Conservation (phyloP, 257 asterid genomes). For the Solanum peruvianum region DNA sequence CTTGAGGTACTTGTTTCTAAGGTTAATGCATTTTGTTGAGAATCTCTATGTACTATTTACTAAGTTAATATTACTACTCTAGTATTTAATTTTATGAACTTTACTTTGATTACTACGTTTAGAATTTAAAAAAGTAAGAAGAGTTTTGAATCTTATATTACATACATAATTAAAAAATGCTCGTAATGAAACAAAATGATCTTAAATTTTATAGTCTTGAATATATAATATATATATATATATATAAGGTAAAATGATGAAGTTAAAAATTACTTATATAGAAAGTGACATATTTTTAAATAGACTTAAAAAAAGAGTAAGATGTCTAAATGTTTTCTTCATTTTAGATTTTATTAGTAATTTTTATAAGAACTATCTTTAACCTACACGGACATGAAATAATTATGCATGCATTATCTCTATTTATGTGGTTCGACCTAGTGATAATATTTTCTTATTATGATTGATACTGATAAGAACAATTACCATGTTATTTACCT, state of each 20-base stretch:
- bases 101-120: background rate
- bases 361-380: background rate
- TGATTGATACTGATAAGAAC: background rate
- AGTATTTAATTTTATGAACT: background rate
- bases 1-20: constrained; percentile 36
- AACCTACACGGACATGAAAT: background rate
- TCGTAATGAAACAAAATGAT: background rate
- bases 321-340: background rate
- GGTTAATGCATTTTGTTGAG: background rate
- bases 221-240: background rate
- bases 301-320: background rate
- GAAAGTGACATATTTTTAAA: background rate
- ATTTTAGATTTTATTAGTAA: background rate
- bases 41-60: background rate
- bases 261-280: background rate
- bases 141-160: background rate
- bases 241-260: background rate
- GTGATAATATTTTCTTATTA: background rate
- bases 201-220: background rate
- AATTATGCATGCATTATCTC: background rate
- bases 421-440: background rate
- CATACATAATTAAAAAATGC: background rate
- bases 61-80: background rate
- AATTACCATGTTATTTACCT: background rate
- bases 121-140: background rate